These are phyloP conservation scores for Fusarium marasasianum DNA, from an alignment of 2,329 filamentous ascomycete genomes.

Conservation along the genomic window DNA sequence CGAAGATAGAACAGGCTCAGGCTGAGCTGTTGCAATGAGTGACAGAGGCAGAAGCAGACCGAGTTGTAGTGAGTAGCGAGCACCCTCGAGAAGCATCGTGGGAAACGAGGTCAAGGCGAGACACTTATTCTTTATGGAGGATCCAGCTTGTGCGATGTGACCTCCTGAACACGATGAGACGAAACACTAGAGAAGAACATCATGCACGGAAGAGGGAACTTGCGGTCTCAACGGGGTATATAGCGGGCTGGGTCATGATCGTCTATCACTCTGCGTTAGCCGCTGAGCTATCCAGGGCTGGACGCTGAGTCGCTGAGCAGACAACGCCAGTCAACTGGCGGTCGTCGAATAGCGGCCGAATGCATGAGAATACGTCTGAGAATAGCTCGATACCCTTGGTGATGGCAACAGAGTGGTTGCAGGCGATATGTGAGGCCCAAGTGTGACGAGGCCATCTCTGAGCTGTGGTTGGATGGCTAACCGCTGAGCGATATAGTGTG, in stretches of 20 bases:
- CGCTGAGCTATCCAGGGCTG: slow-evolving; percentile 51
- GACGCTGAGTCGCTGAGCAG: slow-evolving; percentile 54
- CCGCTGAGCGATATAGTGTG: slow-evolving; percentile 46
- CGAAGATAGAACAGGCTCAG: slow-evolving; percentile 44
- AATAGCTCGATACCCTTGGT: slow-evolving; percentile 50
- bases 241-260: slow-evolving; percentile 64
- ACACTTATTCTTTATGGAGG: slow-evolving; percentile 46
- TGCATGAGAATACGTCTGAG: slow-evolving; percentile 49
- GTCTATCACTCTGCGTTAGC: slow-evolving; percentile 55
- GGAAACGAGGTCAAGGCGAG: slow-evolving; percentile 38
- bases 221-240: slow-evolving; percentile 63
- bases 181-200: slow-evolving; percentile 62
- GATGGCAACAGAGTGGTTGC: slow-evolving; percentile 44
- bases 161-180: slow-evolving; percentile 55
- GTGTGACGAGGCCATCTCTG: slow-evolving; percentile 37
- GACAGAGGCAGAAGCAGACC: slow-evolving; percentile 43
- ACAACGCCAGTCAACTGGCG: slow-evolving; percentile 27
- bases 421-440: slow-evolving; percentile 36
- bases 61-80: slow-evolving; percentile 41
- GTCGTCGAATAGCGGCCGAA: slow-evolving; percentile 46
- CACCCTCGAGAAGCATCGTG: slow-evolving; percentile 53
- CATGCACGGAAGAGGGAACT: slow-evolving; percentile 54
- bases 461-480: slow-evolving; percentile 57
- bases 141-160: slow-evolving; percentile 49
- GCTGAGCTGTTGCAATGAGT: slow-evolving; percentile 43